Conservation (phyloP, 352 stramenopile genomes). For the Phytophthora citricola region DNA sequence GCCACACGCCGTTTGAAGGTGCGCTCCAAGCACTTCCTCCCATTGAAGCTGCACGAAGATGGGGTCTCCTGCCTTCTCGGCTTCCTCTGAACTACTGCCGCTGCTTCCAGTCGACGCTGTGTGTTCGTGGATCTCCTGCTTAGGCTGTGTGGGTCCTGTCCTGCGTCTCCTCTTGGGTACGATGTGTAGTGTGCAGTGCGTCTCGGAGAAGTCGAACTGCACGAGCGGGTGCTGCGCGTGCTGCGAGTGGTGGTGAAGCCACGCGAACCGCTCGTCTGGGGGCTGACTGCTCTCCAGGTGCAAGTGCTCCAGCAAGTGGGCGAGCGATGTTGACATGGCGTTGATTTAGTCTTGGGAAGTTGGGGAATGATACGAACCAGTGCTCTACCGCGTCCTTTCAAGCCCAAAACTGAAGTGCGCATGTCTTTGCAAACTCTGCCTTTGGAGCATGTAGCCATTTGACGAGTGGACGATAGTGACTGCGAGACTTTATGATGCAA, state of each 20-base stretch:
- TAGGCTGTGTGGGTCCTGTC: not conserved
- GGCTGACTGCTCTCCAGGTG: slow-evolving; percentile 31
- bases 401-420: slow-evolving; percentile 4
- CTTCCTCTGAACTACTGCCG: slow-evolving; percentile 22
- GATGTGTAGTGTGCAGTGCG: slow-evolving; percentile 23
- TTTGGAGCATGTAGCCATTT: not conserved
- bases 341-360: slow-evolving; percentile 7
- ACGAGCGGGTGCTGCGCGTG: slow-evolving; percentile 29
- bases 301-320: slow-evolving; percentile 25
- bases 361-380: slow-evolving; percentile 9
- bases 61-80: slow-evolving; percentile 5
- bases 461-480: too few species aligned
- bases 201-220: slow-evolving; percentile 29
- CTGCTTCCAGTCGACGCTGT: slow-evolving; percentile 14
- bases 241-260: slow-evolving; percentile 24
- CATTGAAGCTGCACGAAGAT: slow-evolving; percentile 40
- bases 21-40: slow-evolving; percentile 56
- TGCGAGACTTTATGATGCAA: too few species aligned
- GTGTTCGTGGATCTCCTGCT: slow-evolving; percentile 5
- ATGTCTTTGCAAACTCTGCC: not conserved
- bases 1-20: slow-evolving; percentile 48
- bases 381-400: not conserved
- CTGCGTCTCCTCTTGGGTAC: slow-evolving; percentile 8
- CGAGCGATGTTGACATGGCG: slow-evolving; percentile 19
- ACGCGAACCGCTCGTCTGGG: slow-evolving; percentile 25